Conservation (phyloP, 768 basidiomycete genomes). For the Postia placenta region DNA sequence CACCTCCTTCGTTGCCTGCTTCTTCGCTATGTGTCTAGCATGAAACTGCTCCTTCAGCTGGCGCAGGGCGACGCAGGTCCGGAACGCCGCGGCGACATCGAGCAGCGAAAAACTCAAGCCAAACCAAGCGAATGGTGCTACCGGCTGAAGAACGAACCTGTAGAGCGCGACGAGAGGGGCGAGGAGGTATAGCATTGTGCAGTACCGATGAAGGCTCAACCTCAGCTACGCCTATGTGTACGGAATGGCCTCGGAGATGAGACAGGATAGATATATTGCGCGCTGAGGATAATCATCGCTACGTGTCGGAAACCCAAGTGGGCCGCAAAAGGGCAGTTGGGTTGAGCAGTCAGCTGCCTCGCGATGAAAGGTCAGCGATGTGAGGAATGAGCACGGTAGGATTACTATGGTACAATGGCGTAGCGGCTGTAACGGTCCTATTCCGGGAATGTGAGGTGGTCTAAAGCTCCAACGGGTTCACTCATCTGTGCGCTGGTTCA, state of each 20-base stretch:
- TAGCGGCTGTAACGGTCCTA: conserved; percentile 80
- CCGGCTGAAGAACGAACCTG: conserved; percentile 46
- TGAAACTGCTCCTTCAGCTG: conserved; percentile 53
- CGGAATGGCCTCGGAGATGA: not conserved
- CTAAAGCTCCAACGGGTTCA: conserved; percentile 45
- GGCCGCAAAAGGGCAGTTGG: not conserved
- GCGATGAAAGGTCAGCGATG: no score
- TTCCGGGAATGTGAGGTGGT: conserved; percentile 76
- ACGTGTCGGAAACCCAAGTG: not conserved
- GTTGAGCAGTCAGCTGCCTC: no score
- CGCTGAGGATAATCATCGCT: not conserved
- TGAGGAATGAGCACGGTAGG: no score
- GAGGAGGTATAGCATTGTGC: conserved; percentile 30
- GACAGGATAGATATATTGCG: not conserved
- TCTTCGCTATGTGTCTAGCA: conserved; percentile 33
- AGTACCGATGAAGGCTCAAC: not conserved
- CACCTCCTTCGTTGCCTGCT: conserved; percentile 22
- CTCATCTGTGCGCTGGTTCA: conserved; percentile 85
- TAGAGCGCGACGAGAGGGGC: conserved; percentile 43
- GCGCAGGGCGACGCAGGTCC: conserved; percentile 63
- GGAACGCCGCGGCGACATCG: conserved; percentile 60
- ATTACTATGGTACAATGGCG: conserved; percentile 33
- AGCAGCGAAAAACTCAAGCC: conserved; percentile 53
- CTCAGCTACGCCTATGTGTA: not conserved
- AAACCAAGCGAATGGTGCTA: conserved; percentile 66